A percentile compares a stretch with the other conserved stretches of the same genome.
phyloP scores from a whole-genome alignment of 1,284 basidiomycete species.

The Pyrrhoderma lamaoense region DNA sequence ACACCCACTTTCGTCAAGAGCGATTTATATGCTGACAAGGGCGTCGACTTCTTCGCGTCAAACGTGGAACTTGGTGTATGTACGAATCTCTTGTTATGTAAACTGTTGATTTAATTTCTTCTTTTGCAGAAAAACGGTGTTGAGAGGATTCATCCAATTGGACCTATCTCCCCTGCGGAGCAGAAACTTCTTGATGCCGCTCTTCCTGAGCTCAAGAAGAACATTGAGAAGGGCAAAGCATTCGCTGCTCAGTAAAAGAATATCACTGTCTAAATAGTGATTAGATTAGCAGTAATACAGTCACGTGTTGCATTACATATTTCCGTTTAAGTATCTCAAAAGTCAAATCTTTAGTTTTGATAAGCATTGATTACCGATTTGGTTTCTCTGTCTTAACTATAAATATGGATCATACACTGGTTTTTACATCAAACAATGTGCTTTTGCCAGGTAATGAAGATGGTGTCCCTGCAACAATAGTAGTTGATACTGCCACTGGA shows the following conservation, averaged over 20 bases:
- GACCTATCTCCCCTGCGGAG: conserved; percentile 71
- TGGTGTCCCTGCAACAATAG: conserved; percentile 64
- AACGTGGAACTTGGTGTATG: conserved; percentile 86
- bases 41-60: conserved; percentile 86
- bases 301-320: no score
- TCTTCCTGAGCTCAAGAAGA: conserved; percentile 91
- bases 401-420: neutral
- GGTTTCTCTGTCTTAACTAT: no score
- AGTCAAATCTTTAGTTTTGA: no score
- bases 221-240: conserved; percentile 90
- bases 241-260: conserved; percentile 45
- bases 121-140: conserved; percentile 70
- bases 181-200: conserved; percentile 82
- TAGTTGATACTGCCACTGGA: conserved; percentile 55
- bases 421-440: conserved; percentile 24
- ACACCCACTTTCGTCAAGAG: conserved; percentile 87
- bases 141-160: conserved; percentile 81
- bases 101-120: conserved; percentile 3
- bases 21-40: conserved; percentile 74
- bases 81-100: conserved; percentile 20
- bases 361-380: no score
- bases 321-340: no score
- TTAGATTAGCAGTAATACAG: neutral
- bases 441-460: conserved; percentile 46
- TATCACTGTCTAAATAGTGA: neutral